These are phyloP conservation scores for Megacollybia marginata DNA, from an alignment of 768 basidiomycete genomes.

Conservation along the genomic window DNA sequence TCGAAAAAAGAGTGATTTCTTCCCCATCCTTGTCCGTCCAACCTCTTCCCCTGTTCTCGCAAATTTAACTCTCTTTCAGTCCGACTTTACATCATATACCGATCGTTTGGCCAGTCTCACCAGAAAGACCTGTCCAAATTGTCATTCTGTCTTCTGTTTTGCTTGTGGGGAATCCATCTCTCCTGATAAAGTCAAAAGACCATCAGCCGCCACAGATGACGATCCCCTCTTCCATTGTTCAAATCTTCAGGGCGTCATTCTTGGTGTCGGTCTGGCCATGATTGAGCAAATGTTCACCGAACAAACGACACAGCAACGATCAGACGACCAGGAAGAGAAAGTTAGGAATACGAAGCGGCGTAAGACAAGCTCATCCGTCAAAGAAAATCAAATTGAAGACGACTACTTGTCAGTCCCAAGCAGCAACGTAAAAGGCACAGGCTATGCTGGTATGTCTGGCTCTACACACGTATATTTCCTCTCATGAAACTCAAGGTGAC, in stretches of 20 bases:
- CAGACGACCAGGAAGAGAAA: conserved; percentile 25
- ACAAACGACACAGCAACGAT: conserved; percentile 29
- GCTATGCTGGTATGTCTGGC: conserved; percentile 61
- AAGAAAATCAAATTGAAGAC: conserved; percentile 35
- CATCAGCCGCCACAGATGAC: conserved; percentile 35
- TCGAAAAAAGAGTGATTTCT: conserved; percentile 73
- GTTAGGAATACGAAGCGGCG: conserved; percentile 37
- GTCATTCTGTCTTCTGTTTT: conserved; percentile 56
- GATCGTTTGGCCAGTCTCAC: conserved; percentile 52
- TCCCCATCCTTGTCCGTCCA: conserved; percentile 67
- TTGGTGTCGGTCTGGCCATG: conserved; percentile 88
- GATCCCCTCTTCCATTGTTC: conserved; percentile 81
- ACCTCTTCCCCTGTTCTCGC: conserved; percentile 1
- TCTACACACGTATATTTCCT: too few species aligned
- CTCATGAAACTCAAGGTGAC: conserved; percentile 17
- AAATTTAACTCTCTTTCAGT: conserved; percentile 32
- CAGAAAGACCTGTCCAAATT: conserved; percentile 54
- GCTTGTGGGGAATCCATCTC: conserved; percentile 69
- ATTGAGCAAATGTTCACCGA: conserved; percentile 68
- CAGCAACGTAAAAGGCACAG: conserved; percentile 41
- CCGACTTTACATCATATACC: conserved; percentile 66
- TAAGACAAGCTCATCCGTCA: conserved; percentile 26
- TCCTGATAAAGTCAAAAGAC: conserved; percentile 33
- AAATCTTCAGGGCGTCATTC: conserved; percentile 80
- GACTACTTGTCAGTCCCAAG: conserved; percentile 25